A percentile compares a stretch with the other conserved stretches of the same genome.
Evolutionary conservation across 2,329 filamentous ascomycete genomes (phyloP).

Genomic region (Penicillium sp.): DNA sequence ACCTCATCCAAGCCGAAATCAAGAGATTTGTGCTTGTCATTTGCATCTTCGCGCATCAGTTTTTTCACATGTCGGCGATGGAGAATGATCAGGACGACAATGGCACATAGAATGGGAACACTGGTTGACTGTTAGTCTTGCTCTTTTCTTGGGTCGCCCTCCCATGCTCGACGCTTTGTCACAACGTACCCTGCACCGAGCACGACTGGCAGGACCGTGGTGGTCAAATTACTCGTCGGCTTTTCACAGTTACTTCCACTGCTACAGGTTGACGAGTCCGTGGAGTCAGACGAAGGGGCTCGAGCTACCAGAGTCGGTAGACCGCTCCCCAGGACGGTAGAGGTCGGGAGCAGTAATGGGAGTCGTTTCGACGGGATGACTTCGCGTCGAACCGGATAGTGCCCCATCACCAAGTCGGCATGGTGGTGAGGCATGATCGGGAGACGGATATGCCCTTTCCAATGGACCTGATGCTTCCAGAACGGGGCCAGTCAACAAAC

Average conservation of each 20-base stretch:
- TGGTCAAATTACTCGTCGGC: constrained; percentile 51
- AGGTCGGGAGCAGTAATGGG: constrained; percentile 21
- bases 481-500: constrained; percentile 16
- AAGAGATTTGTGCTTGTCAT: constrained; percentile 84
- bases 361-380: constrained; percentile 27
- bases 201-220: constrained; percentile 64
- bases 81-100: constrained; percentile 68
- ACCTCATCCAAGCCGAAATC: constrained; percentile 79
- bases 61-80: constrained; percentile 75
- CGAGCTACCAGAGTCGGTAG: constrained; percentile 30
- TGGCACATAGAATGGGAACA: constrained; percentile 68
- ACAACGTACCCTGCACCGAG: constrained; percentile 69
- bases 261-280: constrained; percentile 11
- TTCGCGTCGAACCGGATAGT: constrained; percentile 23
- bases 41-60: constrained; percentile 70
- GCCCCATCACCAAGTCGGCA: constrained; percentile 25
- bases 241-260: constrained; percentile 56
- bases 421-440: constrained; percentile 27
- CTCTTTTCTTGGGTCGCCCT: no score
- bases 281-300: constrained; percentile 21
- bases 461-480: constrained; percentile 7
- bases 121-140: constrained; percentile 46
- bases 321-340: constrained; percentile 10
- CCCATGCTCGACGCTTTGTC: no score
- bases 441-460: constrained; percentile 9